phyloP scores from a whole-genome alignment of 177 flowering plant genomes.

The Telopea speciosissima region DNA sequence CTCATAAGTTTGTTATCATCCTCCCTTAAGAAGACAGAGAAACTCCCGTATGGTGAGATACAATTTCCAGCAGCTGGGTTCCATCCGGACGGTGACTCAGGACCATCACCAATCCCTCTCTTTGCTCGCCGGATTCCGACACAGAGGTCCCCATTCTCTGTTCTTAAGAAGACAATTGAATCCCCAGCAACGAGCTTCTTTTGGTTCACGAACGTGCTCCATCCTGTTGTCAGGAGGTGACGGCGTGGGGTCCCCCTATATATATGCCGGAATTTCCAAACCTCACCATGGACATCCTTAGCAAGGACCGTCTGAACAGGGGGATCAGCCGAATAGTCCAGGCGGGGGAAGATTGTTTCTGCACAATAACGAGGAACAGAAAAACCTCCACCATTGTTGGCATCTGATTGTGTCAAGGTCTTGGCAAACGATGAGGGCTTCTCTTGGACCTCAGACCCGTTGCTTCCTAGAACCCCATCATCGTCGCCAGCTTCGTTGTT shows the following conservation, averaged over 20 bases:
- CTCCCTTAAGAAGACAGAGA: conserved; percentile 53
- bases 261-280: conserved; percentile 85
- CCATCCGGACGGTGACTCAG: conserved; percentile 53
- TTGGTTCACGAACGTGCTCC: conserved; percentile 85
- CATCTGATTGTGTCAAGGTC: conserved; percentile 86
- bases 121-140: conserved; percentile 79
- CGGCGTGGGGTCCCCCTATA: conserved; percentile 84
- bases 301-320: conserved; percentile 85
- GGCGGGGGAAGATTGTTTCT: conserved; percentile 74
- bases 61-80: conserved; percentile 44
- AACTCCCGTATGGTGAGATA: conserved; percentile 49
- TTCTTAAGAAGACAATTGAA: conserved; percentile 73
- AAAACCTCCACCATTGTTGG: conserved; percentile 89
- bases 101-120: conserved; percentile 53
- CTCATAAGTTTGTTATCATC: conserved; percentile 44
- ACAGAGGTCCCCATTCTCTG: conserved; percentile 78
- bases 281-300: conserved; percentile 84
- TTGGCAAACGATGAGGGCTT: conserved; percentile 78
- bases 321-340: conserved; percentile 76
- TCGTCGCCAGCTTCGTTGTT: conserved; percentile 30
- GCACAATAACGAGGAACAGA: conserved; percentile 90
- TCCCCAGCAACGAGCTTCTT: conserved; percentile 93
- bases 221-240: conserved; percentile 80
- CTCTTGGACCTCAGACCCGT: conserved; percentile 31
- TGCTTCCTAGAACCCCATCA: conserved; percentile 26